Evolutionary conservation across 306 rosid species (phyloP).

Genomic region (Crataegus laevigata): DNA sequence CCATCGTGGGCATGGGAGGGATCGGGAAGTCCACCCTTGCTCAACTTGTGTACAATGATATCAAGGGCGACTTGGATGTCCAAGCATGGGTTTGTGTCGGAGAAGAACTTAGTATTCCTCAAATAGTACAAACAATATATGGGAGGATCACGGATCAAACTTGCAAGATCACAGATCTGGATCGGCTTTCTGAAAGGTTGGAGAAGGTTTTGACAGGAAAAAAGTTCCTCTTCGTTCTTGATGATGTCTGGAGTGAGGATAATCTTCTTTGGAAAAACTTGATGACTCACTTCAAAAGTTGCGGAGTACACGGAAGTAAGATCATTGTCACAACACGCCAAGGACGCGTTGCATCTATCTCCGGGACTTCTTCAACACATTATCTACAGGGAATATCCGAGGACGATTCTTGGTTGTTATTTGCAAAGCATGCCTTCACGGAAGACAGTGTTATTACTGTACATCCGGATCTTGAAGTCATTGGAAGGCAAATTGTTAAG

Average conservation of each 20-base stretch:
- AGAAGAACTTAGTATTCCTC: no score
- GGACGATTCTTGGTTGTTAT: constrained; percentile 2
- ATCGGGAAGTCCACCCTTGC: no score
- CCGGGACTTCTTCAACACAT: background rate
- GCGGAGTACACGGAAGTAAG: background rate
- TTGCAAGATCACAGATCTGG: no score
- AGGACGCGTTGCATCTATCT: background rate
- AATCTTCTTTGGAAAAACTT: background rate
- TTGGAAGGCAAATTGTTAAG: constrained; percentile 15
- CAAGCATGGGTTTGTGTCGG: no score
- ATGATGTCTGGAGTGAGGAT: no score
- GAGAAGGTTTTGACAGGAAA: no score
- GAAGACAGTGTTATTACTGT: background rate
- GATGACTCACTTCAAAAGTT: background rate
- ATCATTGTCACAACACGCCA: background rate
- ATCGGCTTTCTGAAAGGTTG: no score
- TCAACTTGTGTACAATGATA: no score
- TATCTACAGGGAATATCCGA: background rate
- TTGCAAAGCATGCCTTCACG: constrained; percentile 5
- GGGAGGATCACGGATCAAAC: no score
- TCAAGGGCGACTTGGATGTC: no score
- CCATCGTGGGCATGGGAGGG: constrained; percentile 19
- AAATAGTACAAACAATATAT: no score
- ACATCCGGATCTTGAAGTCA: background rate
- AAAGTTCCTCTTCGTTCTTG: no score